Evolutionary conservation across 2,329 filamentous ascomycete species (phyloP).

Genomic region (Pseudocercospora musae): DNA sequence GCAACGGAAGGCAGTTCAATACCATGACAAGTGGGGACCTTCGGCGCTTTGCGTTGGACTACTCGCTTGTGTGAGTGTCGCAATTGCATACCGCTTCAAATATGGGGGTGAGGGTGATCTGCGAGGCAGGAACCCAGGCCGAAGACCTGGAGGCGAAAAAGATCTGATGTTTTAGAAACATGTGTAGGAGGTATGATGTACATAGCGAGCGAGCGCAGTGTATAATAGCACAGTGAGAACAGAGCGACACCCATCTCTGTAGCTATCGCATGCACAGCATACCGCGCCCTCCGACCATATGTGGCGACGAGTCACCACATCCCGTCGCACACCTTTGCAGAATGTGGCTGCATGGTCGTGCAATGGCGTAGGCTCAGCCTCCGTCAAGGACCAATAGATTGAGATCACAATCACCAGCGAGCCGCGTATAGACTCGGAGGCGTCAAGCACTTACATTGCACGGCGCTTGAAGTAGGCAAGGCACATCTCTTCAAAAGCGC

Average conservation of each 20-base stretch:
- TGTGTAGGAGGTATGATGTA: not conserved
- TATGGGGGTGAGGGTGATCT: constrained; percentile 49
- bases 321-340: not conserved
- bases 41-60: constrained; percentile 70
- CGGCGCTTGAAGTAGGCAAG: no score
- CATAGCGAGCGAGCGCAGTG: not conserved
- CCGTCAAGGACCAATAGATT: not conserved
- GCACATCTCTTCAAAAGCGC: not conserved
- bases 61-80: constrained; percentile 68
- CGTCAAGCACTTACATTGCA: not conserved
- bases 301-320: not conserved
- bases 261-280: no score
- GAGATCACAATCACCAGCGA: not conserved
- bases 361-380: not conserved
- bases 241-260: no score
- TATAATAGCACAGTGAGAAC: not conserved
- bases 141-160: not conserved
- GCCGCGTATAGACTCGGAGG: not conserved
- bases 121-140: constrained; percentile 14
- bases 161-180: not conserved
- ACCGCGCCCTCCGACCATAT: not conserved
- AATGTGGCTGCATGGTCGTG: not conserved
- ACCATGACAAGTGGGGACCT: constrained; percentile 87
- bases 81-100: constrained; percentile 75
- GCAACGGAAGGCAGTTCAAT: constrained; percentile 77